Evolutionary conservation across 1,139 yeast species (phyloP), one percentile per base, ranked within the genome.

Genomic region (Magnusiomyces tetraspermus): DNA sequence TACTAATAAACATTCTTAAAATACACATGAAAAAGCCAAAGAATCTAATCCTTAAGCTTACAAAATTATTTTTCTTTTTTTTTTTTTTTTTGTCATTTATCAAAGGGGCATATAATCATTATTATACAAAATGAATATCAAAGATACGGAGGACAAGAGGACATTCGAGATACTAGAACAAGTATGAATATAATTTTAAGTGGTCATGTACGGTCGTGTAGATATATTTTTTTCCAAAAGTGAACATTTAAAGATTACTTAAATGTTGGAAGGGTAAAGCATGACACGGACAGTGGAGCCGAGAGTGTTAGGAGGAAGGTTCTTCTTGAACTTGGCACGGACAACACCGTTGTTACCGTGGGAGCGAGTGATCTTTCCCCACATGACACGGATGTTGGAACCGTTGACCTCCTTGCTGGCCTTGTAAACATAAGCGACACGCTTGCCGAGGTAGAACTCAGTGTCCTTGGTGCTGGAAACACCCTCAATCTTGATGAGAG

Each of bases 241-340:
- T n/a, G n/a, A n/a, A n/a, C n/a, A n/a, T n/a, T n/a, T n/a, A n/a
- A n/a, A n/a, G n/a, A 8, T 13, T 47, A 63, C 65, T 87, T 90
- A 92, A 85, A 92, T 92, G 95, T 85, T 90, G 69, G 97, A 92
- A 79, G 98, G 98, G 88, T 92, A 92, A 79, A 92, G 90, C 95
- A 92, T 89, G 82, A 92, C 84, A 83, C 98, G 88, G 76, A 92
- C 97, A 66, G 96, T 85, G 74, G 98, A 97, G 80, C 98, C 98
- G 75, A 92, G 89, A 69, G 97, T 88, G 87, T 90, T 89, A 70
- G 98, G 90, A 77, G 98, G 98, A 74, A 92, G 85, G 90, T 92
- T 92, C 79, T 87, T 84, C 80, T 87, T 90, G 94, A 92, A 92
- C 80, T 83, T 87, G 73, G 98, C 98, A 80, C 98, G 92, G 69